Evolutionary conservation across 2,329 filamentous ascomycete genomes (phyloP).

Genomic region (Periconia macrospinosa): DNA sequence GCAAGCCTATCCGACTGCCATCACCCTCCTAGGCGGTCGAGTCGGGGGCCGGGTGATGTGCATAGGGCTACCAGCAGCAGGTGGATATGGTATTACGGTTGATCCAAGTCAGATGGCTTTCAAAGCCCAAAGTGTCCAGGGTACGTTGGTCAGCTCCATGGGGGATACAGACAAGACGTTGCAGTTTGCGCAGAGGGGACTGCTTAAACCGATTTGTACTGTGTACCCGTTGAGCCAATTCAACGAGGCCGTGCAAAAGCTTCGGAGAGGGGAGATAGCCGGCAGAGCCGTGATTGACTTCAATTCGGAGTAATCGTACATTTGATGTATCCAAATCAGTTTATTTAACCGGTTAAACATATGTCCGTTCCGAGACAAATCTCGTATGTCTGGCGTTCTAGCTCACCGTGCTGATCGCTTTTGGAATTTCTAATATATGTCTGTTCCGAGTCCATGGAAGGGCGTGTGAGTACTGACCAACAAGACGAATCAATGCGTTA

Average conservation of each 20-base stretch:
- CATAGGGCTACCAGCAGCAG: constrained; percentile 47
- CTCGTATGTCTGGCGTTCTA: background rate
- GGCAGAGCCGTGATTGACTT: constrained; percentile 59
- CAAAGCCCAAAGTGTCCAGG: constrained; percentile 38
- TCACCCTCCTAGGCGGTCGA: constrained; percentile 46
- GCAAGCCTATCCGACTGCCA: constrained; percentile 31
- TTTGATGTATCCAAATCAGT: too few relatives aligned
- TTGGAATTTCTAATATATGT: too few relatives aligned
- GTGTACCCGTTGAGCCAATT: constrained; percentile 51
- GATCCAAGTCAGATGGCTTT: constrained; percentile 40
- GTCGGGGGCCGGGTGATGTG: constrained; percentile 58
- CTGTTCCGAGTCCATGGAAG: background rate
- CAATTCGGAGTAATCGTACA: constrained; percentile 45
- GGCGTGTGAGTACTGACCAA: background rate
- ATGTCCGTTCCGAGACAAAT: too few relatives aligned
- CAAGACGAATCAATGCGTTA: background rate
- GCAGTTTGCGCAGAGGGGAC: constrained; percentile 53
- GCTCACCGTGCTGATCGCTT: background rate
- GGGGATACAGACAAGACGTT: constrained; percentile 51
- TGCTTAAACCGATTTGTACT: constrained; percentile 54
- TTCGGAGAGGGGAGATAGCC: constrained; percentile 54
- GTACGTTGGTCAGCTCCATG: constrained; percentile 51
- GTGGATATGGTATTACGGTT: constrained; percentile 32
- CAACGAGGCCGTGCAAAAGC: constrained; percentile 55
- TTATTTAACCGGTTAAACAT: too few relatives aligned